A percentile compares a stretch with the other conserved stretches of the same genome.
These are phyloP conservation scores for Pythium brassicae DNA, from an alignment of 352 stramenopile species.

Conservation along the genomic window DNA sequence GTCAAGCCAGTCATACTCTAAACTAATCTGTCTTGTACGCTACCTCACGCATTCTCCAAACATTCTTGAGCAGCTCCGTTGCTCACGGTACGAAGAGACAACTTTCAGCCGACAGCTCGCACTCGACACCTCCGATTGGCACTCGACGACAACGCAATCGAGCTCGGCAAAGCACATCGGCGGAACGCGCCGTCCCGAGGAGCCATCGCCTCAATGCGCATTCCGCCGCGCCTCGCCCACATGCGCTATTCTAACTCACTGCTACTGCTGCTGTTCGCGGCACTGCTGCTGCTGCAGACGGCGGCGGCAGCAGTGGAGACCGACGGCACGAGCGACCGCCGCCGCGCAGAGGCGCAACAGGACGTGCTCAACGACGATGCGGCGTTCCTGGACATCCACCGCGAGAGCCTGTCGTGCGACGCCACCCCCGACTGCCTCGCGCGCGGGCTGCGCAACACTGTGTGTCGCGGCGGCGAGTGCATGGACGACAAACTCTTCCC, in stretches of 20 bases:
- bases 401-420: constrained; percentile 26
- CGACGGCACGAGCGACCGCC: not conserved
- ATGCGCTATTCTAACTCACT: not conserved
- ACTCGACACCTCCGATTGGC: not conserved
- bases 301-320: not conserved
- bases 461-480: constrained; percentile 50
- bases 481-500: constrained; percentile 56
- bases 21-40: no score
- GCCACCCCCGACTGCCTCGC: constrained; percentile 44
- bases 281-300: not conserved
- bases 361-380: constrained; percentile 14
- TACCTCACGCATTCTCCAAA: no score
- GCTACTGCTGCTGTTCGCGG: not conserved
- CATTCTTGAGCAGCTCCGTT: no score
- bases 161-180: not conserved
- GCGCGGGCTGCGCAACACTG: constrained; percentile 26
- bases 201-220: not conserved
- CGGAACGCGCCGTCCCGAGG: not conserved
- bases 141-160: not conserved
- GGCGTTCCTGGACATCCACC: constrained; percentile 13
- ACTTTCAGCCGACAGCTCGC: no score
- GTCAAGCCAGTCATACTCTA: no score
- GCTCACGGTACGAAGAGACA: no score
- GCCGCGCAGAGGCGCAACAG: constrained; percentile 5
- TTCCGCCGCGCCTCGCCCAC: not conserved